Percentiles rank a stretch among this genome's conserved stretches.
These are phyloP conservation scores for Phytophthora pinifolia DNA, from an alignment of 352 stramenopile genomes.

Conservation along the genomic window DNA sequence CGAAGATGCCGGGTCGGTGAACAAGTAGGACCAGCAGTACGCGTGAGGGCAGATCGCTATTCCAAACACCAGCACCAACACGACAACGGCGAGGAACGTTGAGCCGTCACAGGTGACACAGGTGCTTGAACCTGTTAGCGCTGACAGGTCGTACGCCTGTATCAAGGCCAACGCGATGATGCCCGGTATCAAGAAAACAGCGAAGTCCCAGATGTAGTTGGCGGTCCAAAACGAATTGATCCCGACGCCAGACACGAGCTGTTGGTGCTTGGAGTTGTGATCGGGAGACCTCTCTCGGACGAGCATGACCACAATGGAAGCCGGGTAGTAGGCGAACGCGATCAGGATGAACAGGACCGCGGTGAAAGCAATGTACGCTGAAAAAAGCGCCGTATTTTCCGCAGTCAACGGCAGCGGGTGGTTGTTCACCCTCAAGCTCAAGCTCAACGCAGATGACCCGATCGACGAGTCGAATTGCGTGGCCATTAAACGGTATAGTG, in stretches of 20 bases:
- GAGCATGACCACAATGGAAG: slow-evolving; percentile 90
- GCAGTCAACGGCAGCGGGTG: slow-evolving; percentile 52
- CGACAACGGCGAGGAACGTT: slow-evolving; percentile 43
- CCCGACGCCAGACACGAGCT: slow-evolving; percentile 92
- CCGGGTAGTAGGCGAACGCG: slow-evolving; percentile 89
- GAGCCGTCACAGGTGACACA: slow-evolving; percentile 29
- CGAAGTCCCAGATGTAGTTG: slow-evolving; percentile 92
- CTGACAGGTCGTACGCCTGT: slow-evolving; percentile 36
- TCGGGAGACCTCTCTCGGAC: slow-evolving; percentile 89
- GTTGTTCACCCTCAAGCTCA: slow-evolving; percentile 50
- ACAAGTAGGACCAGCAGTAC: slow-evolving; percentile 63
- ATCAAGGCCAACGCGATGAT: slow-evolving; percentile 38
- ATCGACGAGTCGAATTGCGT: slow-evolving; percentile 16
- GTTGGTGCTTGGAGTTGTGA: slow-evolving; percentile 96
- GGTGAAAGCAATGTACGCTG: slow-evolving; percentile 47
- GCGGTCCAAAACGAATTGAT: slow-evolving; percentile 93
- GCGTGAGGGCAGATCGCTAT: slow-evolving; percentile 62
- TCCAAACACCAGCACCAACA: slow-evolving; percentile 61
- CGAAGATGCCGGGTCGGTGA: slow-evolving; percentile 47
- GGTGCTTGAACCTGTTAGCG: slow-evolving; percentile 16
- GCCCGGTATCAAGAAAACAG: slow-evolving; percentile 78
- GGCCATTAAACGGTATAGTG: slow-evolving; percentile 40
- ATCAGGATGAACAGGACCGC: slow-evolving; percentile 78
- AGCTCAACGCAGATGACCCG: slow-evolving; percentile 12
- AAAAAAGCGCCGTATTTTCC: slow-evolving; percentile 38